Evolutionary conservation across 176 grass and related monocot species (phyloP).

Genomic region (Thalia dealbata): DNA sequence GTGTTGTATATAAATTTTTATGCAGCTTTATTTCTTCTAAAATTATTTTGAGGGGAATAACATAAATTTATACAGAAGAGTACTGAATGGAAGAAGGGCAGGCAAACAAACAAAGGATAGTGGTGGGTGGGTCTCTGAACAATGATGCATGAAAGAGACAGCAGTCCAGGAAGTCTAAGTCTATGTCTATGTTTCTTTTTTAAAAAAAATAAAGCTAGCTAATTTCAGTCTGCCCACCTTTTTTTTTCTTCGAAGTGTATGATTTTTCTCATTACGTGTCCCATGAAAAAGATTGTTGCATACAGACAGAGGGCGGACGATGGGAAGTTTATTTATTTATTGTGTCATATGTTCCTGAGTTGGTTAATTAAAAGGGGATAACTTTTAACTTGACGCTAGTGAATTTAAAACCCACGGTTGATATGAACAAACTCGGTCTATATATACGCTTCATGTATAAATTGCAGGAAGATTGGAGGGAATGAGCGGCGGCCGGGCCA

Average conservation of each 20-base stretch:
- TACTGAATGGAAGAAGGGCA: background rate
- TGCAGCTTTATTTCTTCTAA: too few relatives aligned
- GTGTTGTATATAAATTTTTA: too few relatives aligned
- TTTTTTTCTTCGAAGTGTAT: background rate
- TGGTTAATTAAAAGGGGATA: too few relatives aligned
- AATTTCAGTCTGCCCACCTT: background rate
- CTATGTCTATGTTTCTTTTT: too few relatives aligned
- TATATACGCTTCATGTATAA: too few relatives aligned
- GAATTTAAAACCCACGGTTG: too few relatives aligned
- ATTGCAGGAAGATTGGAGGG: too few relatives aligned
- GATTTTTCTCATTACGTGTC: background rate
- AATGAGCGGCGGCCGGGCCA: slow-evolving; percentile 30
- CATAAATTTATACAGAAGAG: too few relatives aligned
- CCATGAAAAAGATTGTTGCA: background rate
- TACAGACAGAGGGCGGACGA: background rate
- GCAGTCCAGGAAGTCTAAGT: background rate
- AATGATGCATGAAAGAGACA: background rate
- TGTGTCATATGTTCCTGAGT: too few relatives aligned
- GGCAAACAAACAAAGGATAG: background rate
- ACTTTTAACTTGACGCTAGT: too few relatives aligned
- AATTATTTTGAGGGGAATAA: too few relatives aligned
- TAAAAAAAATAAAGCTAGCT: background rate
- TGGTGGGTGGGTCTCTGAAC: background rate
- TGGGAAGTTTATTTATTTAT: background rate
- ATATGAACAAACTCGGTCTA: too few relatives aligned